Evolutionary conservation across 352 stramenopile genomes (phyloP).

Genomic region (Plasmopara viticola): DNA sequence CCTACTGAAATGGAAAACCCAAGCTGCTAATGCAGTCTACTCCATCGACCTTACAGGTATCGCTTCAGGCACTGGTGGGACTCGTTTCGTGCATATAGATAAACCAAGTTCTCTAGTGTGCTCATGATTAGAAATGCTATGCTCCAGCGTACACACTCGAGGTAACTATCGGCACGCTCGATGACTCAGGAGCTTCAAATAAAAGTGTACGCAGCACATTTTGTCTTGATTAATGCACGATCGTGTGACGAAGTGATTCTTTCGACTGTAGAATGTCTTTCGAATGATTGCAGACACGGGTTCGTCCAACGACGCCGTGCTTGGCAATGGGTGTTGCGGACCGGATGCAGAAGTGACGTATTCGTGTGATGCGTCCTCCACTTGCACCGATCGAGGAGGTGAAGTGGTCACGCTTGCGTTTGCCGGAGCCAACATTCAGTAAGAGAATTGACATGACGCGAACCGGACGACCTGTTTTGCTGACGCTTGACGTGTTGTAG

Average conservation of each 20-base stretch:
- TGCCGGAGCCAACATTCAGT: constrained; percentile 60
- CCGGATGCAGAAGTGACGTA: constrained; percentile 42
- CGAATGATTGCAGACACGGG: constrained; percentile 75
- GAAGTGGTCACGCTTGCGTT: constrained; percentile 38
- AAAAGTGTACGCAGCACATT: constrained; percentile 17
- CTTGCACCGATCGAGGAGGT: constrained; percentile 32
- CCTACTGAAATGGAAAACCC: constrained; percentile 4
- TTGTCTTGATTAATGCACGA: background rate
- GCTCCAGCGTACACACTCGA: constrained; percentile 33
- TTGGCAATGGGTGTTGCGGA: constrained; percentile 56
- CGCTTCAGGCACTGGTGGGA: constrained; percentile 32
- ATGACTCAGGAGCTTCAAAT: constrained; percentile 17
- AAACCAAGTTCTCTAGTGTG: background rate
- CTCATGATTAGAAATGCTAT: constrained; percentile 5
- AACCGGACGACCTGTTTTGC: background rate
- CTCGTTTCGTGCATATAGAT: constrained; percentile 9
- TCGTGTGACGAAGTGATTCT: background rate
- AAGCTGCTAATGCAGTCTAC: constrained; percentile 27
- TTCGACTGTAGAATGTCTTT: constrained; percentile 50
- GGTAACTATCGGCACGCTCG: constrained; percentile 27
- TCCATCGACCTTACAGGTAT: constrained; percentile 41
- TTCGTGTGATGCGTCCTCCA: constrained; percentile 56
- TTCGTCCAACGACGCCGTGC: constrained; percentile 74
- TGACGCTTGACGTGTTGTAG: constrained; percentile 20
- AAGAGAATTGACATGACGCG: constrained; percentile 8